Percentiles rank a stretch among this genome's conserved stretches.
phyloP scores from a whole-genome alignment of 2,329 filamentous ascomycete genomes.

The Aspergillus bombycis region DNA sequence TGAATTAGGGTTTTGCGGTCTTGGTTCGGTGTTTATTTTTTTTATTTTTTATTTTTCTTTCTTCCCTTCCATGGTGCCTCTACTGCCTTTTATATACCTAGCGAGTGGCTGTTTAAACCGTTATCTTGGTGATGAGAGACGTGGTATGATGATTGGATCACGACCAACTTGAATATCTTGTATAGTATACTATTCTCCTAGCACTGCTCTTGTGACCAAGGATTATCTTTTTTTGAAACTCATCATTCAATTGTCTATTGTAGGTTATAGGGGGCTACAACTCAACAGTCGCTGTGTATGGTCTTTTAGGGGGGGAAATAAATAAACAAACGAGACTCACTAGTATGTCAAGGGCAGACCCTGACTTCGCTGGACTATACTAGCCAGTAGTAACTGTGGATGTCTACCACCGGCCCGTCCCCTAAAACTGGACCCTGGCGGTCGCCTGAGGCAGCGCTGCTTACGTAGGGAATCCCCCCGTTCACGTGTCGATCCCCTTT shows the following conservation, averaged over 20 bases:
- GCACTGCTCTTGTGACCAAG: not conserved
- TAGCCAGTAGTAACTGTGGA: too few species aligned
- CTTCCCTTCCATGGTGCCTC: not conserved
- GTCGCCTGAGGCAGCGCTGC: not conserved
- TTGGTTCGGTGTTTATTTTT: not conserved
- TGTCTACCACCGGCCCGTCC: not conserved
- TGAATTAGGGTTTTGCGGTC: not conserved
- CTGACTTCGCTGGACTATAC: too few species aligned
- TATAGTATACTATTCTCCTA: not conserved
- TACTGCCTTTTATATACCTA: not conserved
- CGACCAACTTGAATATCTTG: not conserved
- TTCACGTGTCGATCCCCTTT: slow-evolving; percentile 9
- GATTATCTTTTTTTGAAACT: not conserved
- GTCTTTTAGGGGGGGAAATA: too few species aligned
- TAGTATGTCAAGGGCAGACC: too few species aligned
- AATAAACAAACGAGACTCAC: too few species aligned
- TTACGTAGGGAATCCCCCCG: not conserved
- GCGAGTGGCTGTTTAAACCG: not conserved
- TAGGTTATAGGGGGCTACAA: not conserved
- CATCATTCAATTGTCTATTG: not conserved
- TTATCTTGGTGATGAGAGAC: not conserved
- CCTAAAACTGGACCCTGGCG: not conserved
- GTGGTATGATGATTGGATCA: not conserved
- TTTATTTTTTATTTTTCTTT: not conserved
- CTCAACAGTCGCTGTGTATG: too few species aligned